These are phyloP conservation scores for Blastobotrys proliferans DNA, from an alignment of 1,139 yeast genomes.

Conservation along the genomic window DNA sequence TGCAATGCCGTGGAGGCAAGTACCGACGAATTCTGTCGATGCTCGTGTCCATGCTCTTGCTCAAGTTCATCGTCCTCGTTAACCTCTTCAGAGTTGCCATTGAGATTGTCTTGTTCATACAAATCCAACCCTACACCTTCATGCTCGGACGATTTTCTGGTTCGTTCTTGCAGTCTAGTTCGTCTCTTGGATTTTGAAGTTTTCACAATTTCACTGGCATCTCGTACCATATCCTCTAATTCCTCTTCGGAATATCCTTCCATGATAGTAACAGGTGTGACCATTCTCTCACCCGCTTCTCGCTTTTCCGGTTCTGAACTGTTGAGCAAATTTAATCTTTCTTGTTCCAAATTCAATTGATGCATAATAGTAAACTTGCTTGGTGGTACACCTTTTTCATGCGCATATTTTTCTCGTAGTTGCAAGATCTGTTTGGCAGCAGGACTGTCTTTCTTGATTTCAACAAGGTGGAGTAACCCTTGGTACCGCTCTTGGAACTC, in stretches of 20 bases:
- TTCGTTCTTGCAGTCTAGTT: conserved; percentile 10
- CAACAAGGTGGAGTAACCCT: conserved; percentile 57
- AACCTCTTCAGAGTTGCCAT: conserved; percentile 4
- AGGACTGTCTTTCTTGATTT: conserved; percentile 50
- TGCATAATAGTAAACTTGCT: conserved; percentile 56
- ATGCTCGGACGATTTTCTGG: conserved; percentile 32
- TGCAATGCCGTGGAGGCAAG: neutral
- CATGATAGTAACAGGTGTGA: conserved; percentile 70
- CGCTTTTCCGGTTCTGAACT: conserved; percentile 45
- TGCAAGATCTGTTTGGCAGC: conserved; percentile 50
- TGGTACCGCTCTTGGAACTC: conserved; percentile 81
- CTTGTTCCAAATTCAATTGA: conserved; percentile 67
- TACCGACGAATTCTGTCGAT: conserved; percentile 4
- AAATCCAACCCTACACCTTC: conserved; percentile 34
- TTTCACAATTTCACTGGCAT: conserved; percentile 12
- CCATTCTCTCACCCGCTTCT: conserved; percentile 55
- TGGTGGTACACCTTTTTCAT: conserved; percentile 12
- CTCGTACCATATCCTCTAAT: conserved; percentile 22
- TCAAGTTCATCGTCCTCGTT: conserved; percentile 15
- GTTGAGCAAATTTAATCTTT: conserved; percentile 50
- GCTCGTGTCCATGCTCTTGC: neutral
- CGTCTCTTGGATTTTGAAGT: neutral
- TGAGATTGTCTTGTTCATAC: conserved; percentile 13
- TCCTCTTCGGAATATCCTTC: conserved; percentile 34
- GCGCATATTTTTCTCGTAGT: conserved; percentile 38